These are phyloP conservation scores for Ustilago cynodontis DNA, from an alignment of 1,284 basidiomycete species.

Conservation along the genomic window DNA sequence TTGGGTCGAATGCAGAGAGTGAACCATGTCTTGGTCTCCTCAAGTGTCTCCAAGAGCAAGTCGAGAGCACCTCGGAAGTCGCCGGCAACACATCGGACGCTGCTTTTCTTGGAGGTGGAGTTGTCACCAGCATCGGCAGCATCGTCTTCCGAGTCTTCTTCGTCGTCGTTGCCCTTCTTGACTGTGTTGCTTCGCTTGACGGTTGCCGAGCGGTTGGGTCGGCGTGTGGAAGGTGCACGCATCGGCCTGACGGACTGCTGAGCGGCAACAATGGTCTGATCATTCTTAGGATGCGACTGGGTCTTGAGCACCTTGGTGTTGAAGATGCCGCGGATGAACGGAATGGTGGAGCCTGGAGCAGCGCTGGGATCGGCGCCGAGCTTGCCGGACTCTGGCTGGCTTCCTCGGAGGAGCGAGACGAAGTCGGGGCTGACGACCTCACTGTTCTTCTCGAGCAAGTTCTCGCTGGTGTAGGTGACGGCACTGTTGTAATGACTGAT, in stretches of 20 bases:
- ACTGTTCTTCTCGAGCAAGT: slow-evolving; percentile 88
- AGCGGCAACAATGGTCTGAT: slow-evolving; percentile 92
- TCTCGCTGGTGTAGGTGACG: slow-evolving; percentile 89
- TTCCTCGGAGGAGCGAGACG: slow-evolving; percentile 85
- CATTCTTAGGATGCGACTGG: slow-evolving; percentile 87
- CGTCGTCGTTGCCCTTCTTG: slow-evolving; percentile 75
- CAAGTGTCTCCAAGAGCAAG: slow-evolving; percentile 86
- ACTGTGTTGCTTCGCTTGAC: slow-evolving; percentile 57
- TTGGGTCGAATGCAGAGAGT: slow-evolving; percentile 94
- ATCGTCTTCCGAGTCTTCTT: slow-evolving; percentile 72
- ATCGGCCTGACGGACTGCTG: slow-evolving; percentile 93
- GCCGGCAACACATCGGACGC: slow-evolving; percentile 79
- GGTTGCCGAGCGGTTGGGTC: slow-evolving; percentile 54
- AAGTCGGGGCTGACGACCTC: slow-evolving; percentile 93
- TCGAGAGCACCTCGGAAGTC: slow-evolving; percentile 87
- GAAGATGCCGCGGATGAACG: slow-evolving; percentile 92
- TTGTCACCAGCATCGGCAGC: slow-evolving; percentile 46
- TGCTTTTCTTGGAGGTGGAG: slow-evolving; percentile 35
- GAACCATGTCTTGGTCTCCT: slow-evolving; percentile 91
- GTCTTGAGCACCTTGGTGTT: slow-evolving; percentile 87
- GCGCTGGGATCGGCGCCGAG: slow-evolving; percentile 46
- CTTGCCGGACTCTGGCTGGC: slow-evolving; percentile 62
- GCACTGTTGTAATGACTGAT: slow-evolving; percentile 91
- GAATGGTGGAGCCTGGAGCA: slow-evolving; percentile 68
- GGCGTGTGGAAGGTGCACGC: slow-evolving; percentile 80